These are phyloP conservation scores for Cytospora mali DNA, from an alignment of 2,329 filamentous ascomycete genomes.

Conservation along the genomic window DNA sequence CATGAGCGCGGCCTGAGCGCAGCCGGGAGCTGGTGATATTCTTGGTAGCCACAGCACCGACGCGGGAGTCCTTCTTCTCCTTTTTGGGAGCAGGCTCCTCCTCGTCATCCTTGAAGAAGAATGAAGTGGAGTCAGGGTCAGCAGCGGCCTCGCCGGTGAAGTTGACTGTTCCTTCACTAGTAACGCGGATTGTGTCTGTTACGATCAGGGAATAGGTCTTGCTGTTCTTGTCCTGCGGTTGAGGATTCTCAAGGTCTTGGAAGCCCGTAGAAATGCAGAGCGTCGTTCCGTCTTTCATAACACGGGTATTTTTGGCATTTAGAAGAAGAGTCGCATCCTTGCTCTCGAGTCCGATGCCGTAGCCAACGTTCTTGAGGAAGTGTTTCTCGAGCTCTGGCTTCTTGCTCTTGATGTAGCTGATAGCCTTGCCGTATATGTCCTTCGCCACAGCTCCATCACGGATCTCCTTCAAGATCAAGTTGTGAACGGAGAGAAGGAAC, in stretches of 20 bases:
- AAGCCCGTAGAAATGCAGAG: conserved; percentile 88
- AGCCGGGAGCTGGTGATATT: conserved; percentile 95
- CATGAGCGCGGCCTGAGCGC: conserved; percentile 83
- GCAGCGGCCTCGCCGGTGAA: conserved; percentile 93
- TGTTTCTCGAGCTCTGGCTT: conserved; percentile 95
- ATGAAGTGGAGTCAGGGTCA: conserved; percentile 91
- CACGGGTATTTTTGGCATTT: conserved; percentile 81
- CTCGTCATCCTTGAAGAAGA: conserved; percentile 98
- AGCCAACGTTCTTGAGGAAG: conserved; percentile 90
- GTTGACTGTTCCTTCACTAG: conserved; percentile 70
- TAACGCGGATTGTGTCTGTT: conserved; percentile 89
- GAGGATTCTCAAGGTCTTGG: conserved; percentile 83
- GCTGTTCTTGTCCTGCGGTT: conserved; percentile 86
- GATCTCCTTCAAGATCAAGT: conserved; percentile 86
- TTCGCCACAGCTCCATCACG: conserved; percentile 84
- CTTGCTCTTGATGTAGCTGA: conserved; percentile 79
- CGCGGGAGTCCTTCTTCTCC: conserved; percentile 79
- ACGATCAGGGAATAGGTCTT: conserved; percentile 87
- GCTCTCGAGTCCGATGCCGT: conserved; percentile 89
- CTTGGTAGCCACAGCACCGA: conserved; percentile 86
- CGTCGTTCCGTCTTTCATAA: conserved; percentile 95
- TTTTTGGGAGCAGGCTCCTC: conserved; percentile 88
- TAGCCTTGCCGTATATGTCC: conserved; percentile 88
- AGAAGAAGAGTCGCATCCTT: conserved; percentile 81
- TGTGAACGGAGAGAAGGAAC: conserved; percentile 80